Conservation (phyloP, 2,329 filamentous ascomycete species). For the Plectosphaerella cucumerina region DNA sequence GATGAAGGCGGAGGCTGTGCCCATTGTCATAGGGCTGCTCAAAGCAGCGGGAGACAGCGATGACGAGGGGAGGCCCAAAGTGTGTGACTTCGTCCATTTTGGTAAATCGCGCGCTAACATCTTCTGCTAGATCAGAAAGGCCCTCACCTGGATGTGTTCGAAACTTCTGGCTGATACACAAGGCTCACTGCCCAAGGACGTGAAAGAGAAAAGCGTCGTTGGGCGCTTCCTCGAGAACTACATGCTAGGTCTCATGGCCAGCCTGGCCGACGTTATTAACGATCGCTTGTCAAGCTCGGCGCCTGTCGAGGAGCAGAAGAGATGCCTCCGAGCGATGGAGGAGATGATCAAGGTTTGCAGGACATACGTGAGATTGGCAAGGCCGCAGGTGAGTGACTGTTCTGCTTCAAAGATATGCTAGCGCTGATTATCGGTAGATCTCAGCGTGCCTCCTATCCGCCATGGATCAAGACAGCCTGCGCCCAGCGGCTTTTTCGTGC, state of each 20-base stretch:
- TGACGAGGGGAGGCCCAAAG: constrained; percentile 50
- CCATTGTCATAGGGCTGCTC: constrained; percentile 75
- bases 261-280: constrained; percentile 75
- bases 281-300: constrained; percentile 53
- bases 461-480: constrained; percentile 69
- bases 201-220: constrained; percentile 51
- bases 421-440: constrained; percentile 51
- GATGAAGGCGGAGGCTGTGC: constrained; percentile 69
- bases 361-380: constrained; percentile 67
- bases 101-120: background rate
- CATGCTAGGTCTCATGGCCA: constrained; percentile 80
- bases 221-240: constrained; percentile 77
- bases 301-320: constrained; percentile 63
- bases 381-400: constrained; percentile 67
- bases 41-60: constrained; percentile 71
- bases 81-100: constrained; percentile 33
- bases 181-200: constrained; percentile 41
- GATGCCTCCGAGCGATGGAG: constrained; percentile 77
- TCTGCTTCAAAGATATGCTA: background rate
- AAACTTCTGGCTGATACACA: constrained; percentile 35
- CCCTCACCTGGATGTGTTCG: constrained; percentile 40
- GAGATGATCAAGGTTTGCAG: constrained; percentile 80
- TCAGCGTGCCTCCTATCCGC: constrained; percentile 89
- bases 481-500: constrained; percentile 73
- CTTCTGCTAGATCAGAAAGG: constrained; percentile 37